Percentiles rank a stretch among this genome's conserved stretches.
These are phyloP conservation scores for Irpex lacteus DNA, from an alignment of 1,284 basidiomycete genomes.

Conservation along the genomic window DNA sequence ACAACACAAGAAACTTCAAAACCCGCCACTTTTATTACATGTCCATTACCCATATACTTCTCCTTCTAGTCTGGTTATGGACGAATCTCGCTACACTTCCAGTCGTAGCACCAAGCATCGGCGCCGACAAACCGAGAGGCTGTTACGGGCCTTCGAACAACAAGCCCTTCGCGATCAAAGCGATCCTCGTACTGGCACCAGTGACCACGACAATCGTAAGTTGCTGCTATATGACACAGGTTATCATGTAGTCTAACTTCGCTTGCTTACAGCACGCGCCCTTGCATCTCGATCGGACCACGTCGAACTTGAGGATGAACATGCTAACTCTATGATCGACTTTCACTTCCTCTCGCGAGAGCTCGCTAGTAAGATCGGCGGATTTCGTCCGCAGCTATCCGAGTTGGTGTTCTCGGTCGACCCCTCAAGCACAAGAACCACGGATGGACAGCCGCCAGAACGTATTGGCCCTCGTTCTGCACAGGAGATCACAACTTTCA, in stretches of 20 bases:
- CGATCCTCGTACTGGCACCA: too few species aligned
- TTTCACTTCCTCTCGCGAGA: not conserved
- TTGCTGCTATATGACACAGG: not conserved
- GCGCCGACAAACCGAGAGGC: too few species aligned
- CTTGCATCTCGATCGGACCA: not conserved
- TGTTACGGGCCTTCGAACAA: too few species aligned
- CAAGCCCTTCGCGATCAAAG: too few species aligned
- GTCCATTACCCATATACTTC: too few species aligned
- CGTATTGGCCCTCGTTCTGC: not conserved
- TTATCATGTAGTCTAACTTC: not conserved
- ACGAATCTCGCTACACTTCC: too few species aligned
- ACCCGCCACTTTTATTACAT: too few species aligned
- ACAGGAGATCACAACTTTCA: not conserved
- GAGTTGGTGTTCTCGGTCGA: not conserved
- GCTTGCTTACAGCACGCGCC: not conserved
- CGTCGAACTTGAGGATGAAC: not conserved
- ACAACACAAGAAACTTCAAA: too few species aligned
- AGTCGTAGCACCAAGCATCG: too few species aligned
- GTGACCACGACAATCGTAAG: too few species aligned
- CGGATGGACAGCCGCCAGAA: not conserved
- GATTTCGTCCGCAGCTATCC: not conserved
- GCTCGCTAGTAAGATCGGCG: not conserved
- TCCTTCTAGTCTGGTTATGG: too few species aligned
- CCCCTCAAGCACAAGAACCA: not conserved
- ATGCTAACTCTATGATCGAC: not conserved